Evolutionary conservation across 306 rosid species (phyloP).

Genomic region (Corylus americana): DNA sequence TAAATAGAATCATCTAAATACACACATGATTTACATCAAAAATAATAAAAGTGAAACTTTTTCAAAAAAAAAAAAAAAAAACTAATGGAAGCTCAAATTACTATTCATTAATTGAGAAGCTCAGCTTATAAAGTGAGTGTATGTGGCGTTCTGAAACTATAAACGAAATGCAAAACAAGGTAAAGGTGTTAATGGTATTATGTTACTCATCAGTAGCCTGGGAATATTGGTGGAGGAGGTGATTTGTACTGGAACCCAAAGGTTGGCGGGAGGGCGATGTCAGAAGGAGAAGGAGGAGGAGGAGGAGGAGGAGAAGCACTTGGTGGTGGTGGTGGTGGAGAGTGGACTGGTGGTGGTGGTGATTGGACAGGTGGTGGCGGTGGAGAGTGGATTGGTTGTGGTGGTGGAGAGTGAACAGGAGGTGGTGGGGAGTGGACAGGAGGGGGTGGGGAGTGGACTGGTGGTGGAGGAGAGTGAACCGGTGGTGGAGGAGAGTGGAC

Average conservation of each 20-base stretch:
- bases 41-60: background rate
- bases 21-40: background rate
- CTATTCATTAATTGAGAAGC: background rate
- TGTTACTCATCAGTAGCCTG: constrained; percentile 46
- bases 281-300: background rate
- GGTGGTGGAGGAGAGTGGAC: background rate
- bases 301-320: background rate
- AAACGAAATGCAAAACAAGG: background rate
- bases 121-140: background rate
- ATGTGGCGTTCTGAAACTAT: background rate
- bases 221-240: constrained; percentile 69
- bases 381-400: constrained; percentile 13
- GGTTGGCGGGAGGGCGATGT: constrained; percentile 46
- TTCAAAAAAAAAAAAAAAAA: background rate
- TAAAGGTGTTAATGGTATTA: constrained; percentile 22
- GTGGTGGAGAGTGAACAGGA: background rate
- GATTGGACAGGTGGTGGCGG: constrained; percentile 14
- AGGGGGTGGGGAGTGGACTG: constrained; percentile 20
- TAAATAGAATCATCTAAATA: too few relatives aligned
- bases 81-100: background rate
- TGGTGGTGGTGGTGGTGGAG: constrained; percentile 4
- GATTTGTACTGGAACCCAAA: constrained; percentile 50
- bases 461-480: constrained; percentile 12
- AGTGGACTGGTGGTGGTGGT: constrained; percentile 4
- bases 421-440: background rate